Evolutionary conservation across 306 rosid genomes (phyloP).

Genomic region (Psophocarpus tetragonolobus): DNA sequence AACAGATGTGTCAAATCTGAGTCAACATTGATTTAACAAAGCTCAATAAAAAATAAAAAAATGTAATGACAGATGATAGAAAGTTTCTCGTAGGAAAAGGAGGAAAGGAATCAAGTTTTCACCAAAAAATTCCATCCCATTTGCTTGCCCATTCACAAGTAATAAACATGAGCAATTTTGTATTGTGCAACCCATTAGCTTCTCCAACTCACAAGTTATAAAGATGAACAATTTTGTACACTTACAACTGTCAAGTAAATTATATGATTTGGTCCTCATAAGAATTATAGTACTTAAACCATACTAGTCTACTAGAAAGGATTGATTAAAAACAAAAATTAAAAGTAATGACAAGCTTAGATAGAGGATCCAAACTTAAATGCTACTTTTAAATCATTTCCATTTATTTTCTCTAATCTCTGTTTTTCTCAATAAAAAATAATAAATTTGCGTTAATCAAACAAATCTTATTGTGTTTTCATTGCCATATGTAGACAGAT

Average conservation of each 20-base stretch:
- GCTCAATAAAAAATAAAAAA: conserved; percentile 2
- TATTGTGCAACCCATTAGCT: background rate
- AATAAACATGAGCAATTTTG: background rate
- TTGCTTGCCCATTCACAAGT: background rate
- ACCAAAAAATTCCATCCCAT: background rate
- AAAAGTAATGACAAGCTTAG: background rate
- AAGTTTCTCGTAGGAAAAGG: background rate
- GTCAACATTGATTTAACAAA: background rate
- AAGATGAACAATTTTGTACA: background rate
- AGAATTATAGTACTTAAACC: background rate
- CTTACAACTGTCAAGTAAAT: background rate
- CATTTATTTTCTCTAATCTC: no score
- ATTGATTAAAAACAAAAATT: background rate
- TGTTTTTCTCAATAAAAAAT: no score
- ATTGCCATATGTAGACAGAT: no score
- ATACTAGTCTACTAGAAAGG: background rate
- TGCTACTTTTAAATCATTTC: no score
- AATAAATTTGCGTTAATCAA: no score
- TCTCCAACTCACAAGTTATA: background rate
- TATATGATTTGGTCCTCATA: background rate
- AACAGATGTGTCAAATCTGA: background rate
- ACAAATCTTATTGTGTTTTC: no score
- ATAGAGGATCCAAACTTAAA: background rate
- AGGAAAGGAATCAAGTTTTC: background rate
- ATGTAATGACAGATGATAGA: background rate